Conservation (phyloP, 257 asterid species). For the Agastache rugosa region DNA sequence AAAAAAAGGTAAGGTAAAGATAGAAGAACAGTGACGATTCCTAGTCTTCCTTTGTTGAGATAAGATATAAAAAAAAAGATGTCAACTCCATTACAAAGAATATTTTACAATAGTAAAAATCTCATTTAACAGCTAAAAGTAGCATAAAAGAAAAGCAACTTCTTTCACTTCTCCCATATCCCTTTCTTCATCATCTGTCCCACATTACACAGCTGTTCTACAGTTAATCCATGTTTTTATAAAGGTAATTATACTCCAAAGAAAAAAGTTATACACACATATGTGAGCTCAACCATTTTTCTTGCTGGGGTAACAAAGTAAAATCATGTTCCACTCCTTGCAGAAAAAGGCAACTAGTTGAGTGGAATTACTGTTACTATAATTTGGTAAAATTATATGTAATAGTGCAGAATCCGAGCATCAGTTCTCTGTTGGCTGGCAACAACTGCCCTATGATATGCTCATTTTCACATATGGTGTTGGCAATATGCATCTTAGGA, state of each 20-base stretch:
- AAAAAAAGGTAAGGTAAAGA: conserved; percentile 15
- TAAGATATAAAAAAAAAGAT: conserved; percentile 24
- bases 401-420: conserved; percentile 8
- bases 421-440: conserved; percentile 21
- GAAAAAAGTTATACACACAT: neutral
- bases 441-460: conserved; percentile 11
- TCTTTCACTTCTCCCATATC: conserved; percentile 24
- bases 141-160: conserved; percentile 13
- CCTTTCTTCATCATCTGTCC: conserved; percentile 20
- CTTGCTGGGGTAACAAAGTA: too few species aligned
- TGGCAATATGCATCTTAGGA: conserved; percentile 28
- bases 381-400: neutral
- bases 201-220: neutral
- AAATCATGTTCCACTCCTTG: neutral
- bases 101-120: conserved; percentile 30
- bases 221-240: neutral
- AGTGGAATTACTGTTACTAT: neutral
- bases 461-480: conserved; percentile 7
- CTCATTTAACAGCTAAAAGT: conserved; percentile 22
- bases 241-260: neutral
- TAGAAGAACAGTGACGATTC: conserved; percentile 34
- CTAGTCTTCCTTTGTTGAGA: conserved; percentile 29
- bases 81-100: conserved; percentile 34
- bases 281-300: neutral
- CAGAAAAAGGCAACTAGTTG: neutral